Evolutionary conservation across 305 asterid species (phyloP).

Genomic region (Stenogyne calaminthoides): DNA sequence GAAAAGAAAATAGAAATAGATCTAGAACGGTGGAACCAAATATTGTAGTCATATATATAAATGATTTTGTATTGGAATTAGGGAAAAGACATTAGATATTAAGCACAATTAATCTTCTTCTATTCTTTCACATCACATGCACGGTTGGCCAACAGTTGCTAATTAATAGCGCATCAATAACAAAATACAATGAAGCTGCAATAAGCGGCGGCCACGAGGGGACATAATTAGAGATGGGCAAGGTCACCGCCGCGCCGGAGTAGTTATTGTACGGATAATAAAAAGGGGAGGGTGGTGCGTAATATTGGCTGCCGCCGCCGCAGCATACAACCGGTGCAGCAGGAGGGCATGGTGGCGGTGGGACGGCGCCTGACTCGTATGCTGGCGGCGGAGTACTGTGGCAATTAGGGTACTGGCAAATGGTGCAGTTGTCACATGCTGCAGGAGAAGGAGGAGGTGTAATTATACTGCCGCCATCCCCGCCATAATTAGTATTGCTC

Average conservation of each 20-base stretch:
- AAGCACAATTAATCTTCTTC: not conserved
- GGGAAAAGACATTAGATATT: not conserved
- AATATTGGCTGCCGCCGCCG: slow-evolving; percentile 31
- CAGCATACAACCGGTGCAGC: slow-evolving; percentile 43
- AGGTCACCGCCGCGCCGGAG: slow-evolving; percentile 25
- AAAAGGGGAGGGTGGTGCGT: slow-evolving; percentile 42
- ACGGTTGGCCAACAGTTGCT: not conserved
- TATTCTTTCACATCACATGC: not conserved
- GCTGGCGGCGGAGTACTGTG: slow-evolving; percentile 27
- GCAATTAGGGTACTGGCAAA: slow-evolving; percentile 46
- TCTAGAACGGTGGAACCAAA: too few relatives aligned
- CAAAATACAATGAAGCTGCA: not conserved
- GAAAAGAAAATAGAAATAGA: too few relatives aligned
- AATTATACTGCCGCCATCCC: slow-evolving; percentile 34
- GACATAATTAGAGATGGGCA: not conserved
- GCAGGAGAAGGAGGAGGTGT: slow-evolving; percentile 11
- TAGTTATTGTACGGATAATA: slow-evolving; percentile 41
- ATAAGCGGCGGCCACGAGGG: slow-evolving; percentile 17
- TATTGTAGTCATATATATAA: too few relatives aligned
- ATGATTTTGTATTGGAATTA: not conserved
- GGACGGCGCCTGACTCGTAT: slow-evolving; percentile 5
- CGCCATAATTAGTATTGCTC: slow-evolving; percentile 24
- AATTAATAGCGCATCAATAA: not conserved
- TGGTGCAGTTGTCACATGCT: slow-evolving; percentile 43
- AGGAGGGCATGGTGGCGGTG: slow-evolving; percentile 49